Base-by-base conservation (phyloP, 176 grass and related monocot genomes). In the Eleusine coracana region DNA sequence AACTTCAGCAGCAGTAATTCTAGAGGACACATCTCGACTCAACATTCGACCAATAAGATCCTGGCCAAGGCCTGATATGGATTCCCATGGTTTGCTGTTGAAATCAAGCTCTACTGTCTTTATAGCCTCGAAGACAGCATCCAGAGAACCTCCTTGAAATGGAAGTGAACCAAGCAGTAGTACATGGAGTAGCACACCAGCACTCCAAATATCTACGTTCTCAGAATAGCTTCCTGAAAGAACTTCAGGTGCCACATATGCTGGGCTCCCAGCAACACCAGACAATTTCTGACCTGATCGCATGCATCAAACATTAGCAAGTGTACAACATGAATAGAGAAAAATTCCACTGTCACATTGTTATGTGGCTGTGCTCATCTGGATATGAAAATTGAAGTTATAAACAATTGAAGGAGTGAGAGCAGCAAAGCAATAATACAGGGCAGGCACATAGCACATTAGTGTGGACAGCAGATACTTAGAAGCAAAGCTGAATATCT, bases 191-290 rank as follows among this genome's bases (percentile, higher is more conserved):
- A 99, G 87, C 54, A 99, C 97, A 68, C 97, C 97, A 14, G 88
- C 91, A 59, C 87, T 68, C 97, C 97, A 99, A 70, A 99, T 92
- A 80, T 99, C 97, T 45, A 91, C 91, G 77, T 99, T 94, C 85
- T 99, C 97, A 52, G 83, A 88, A 74, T 99, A 99, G 49, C 77
- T 64, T 71, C 97, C 97, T 14, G 83, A 86, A 55, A 99, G 85
- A 78, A 99, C 97, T 82, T 96, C 97, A 54, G 97, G 97, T 1
- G 93, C 93, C 12, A 99, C 97, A 92, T 99, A 99, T 49, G 93
- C 97, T 27, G 93, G 93, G 81, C 97, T 99, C 36, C 97, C 97
- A 71, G 92, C 91, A 87, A 92, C 68, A 13, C 97, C 97, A 70
- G 86, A 92, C 48, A 99, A 78, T 84, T 83, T 94, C 77, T 99